Evolutionary conservation across 2,329 filamentous ascomycete genomes (phyloP).

Genomic region (Apiospora arundinis): DNA sequence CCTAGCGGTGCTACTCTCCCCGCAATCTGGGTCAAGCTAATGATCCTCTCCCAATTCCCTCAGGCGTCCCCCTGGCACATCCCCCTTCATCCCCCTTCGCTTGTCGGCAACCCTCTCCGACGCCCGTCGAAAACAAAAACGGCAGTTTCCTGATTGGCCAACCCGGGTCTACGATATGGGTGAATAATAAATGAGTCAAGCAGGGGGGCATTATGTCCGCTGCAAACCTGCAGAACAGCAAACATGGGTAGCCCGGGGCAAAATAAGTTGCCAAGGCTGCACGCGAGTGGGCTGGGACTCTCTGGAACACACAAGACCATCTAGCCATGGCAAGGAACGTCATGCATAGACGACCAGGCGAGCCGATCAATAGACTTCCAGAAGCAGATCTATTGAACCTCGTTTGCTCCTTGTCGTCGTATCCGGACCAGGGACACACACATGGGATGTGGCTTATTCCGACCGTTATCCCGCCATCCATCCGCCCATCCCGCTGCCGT

Average conservation of each 20-base stretch:
- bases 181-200: conserved; percentile 19
- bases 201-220: neutral
- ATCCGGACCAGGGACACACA: neutral
- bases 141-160: conserved; percentile 18
- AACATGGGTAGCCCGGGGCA: neutral
- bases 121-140: neutral
- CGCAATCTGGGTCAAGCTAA: conserved; percentile 6
- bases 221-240: conserved; percentile 8
- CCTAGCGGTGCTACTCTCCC: conserved; percentile 9
- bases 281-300: neutral
- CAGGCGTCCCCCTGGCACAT: neutral
- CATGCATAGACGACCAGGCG: conserved; percentile 3
- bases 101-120: conserved; percentile 6
- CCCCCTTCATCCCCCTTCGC: neutral
- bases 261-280: neutral
- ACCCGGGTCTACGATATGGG: too few relatives aligned
- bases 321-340: neutral
- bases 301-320: neutral
- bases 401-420: neutral
- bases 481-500: neutral
- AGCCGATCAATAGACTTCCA: neutral
- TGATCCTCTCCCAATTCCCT: neutral
- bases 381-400: neutral
- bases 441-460: neutral
- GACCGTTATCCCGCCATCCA: neutral